Percentiles rank a stretch among this genome's conserved stretches.
These are phyloP conservation scores for Colletotrichum tofieldiae DNA, from an alignment of 2,329 filamentous ascomycete genomes.

Conservation along the genomic window DNA sequence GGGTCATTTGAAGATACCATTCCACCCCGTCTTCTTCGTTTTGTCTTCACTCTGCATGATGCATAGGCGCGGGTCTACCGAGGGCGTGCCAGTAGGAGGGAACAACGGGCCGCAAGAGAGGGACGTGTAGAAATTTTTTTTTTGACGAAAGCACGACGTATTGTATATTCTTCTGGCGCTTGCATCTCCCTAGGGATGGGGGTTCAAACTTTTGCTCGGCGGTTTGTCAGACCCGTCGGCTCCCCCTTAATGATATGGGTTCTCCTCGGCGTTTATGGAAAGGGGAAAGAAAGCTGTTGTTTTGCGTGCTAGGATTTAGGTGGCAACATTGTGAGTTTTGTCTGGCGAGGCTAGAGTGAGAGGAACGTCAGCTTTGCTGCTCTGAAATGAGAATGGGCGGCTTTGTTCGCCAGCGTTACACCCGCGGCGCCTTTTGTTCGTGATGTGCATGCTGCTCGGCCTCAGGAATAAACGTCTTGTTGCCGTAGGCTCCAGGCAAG, in stretches of 20 bases:
- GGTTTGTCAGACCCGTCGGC: neutral
- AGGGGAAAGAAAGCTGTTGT: slow-evolving; percentile 3
- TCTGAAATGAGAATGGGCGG: neutral
- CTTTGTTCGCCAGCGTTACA: neutral
- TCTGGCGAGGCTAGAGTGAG: neutral
- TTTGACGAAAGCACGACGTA: slow-evolving; percentile 39
- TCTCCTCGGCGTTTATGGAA: slow-evolving; percentile 6
- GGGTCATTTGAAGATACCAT: neutral
- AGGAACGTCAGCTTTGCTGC: neutral
- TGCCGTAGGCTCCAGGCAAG: neutral
- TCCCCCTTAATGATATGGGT: slow-evolving; percentile 13
- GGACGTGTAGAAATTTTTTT: slow-evolving; percentile 27
- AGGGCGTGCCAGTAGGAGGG: neutral
- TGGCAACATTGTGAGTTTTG: slow-evolving; percentile 5
- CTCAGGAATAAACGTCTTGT: neutral
- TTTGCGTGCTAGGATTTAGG: neutral
- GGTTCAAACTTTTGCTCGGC: slow-evolving; percentile 8
- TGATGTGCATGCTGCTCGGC: slow-evolving; percentile 20
- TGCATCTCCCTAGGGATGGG: slow-evolving; percentile 26
- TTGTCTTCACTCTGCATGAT: slow-evolving; percentile 30
- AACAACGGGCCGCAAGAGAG: neutral
- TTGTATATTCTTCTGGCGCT: slow-evolving; percentile 32
- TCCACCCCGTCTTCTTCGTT: neutral
- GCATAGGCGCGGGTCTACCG: slow-evolving; percentile 19
- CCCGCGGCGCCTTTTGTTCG: neutral